phyloP scores from a whole-genome alignment of 371 early-diverging fungal genomes.

The Blakeslea trispora region DNA sequence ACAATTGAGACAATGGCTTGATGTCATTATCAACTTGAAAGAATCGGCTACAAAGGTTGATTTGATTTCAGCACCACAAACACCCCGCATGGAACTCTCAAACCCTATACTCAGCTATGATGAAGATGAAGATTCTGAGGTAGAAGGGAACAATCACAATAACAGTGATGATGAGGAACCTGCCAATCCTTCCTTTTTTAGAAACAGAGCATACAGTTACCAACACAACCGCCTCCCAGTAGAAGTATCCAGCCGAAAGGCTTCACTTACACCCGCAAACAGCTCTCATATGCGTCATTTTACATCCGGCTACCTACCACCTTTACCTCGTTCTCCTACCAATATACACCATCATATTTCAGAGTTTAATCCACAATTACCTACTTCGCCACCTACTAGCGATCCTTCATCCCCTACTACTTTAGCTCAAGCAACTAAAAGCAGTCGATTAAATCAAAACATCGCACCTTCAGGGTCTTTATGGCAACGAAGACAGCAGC shows the following conservation, averaged over 20 bases:
- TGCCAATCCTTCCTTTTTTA: slow-evolving; percentile 7
- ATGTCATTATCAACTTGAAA: slow-evolving; percentile 64
- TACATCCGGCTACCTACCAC: slow-evolving; percentile 38
- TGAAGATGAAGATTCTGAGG: slow-evolving; percentile 27
- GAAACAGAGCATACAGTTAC: slow-evolving; percentile 20
- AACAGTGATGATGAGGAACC: slow-evolving; percentile 24
- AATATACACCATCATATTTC: slow-evolving; percentile 2
- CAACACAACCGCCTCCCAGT: slow-evolving; percentile 17
- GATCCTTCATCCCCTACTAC: slow-evolving; percentile 50
- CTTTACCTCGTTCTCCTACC: slow-evolving; percentile 47
- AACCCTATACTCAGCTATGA: slow-evolving; percentile 26
- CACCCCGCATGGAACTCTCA: slow-evolving; percentile 17
- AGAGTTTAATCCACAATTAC: slow-evolving; percentile 23
- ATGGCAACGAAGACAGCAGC: slow-evolving; percentile 29
- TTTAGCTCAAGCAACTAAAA: slow-evolving; percentile 9
- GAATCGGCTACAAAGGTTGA: slow-evolving; percentile 34
- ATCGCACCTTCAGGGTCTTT: slow-evolving; percentile 23
- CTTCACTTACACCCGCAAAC: slow-evolving; percentile 6
- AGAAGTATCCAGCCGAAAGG: slow-evolving; percentile 15
- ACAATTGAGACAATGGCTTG: slow-evolving; percentile 82
- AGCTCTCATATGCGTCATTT: slow-evolving; percentile 15
- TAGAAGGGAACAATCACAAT: slow-evolving; percentile 1
- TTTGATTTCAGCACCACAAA: slow-evolving; percentile 21
- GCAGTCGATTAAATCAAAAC: slow-evolving; percentile 16
- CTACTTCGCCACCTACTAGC: slow-evolving; percentile 52